Evolutionary conservation across 345 rosid species (phyloP).

Genomic region (Eucalyptus cloeziana): DNA sequence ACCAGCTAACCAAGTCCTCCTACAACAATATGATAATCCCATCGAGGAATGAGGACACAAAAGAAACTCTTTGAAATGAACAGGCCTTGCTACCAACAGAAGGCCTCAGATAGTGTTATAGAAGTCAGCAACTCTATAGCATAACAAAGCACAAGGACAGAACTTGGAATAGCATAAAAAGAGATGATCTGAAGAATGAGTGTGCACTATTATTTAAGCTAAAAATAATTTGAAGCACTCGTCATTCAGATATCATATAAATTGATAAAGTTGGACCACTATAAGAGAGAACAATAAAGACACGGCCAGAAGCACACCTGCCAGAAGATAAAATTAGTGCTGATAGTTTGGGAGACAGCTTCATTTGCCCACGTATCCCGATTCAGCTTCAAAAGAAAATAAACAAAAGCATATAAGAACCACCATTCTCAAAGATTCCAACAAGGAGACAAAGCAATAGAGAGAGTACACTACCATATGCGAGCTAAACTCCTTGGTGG

Average conservation of each 20-base stretch:
- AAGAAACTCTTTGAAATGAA: neutral
- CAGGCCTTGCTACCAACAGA: neutral
- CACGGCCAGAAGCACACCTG: conserved; percentile 37
- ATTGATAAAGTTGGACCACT: neutral
- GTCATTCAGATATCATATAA: neutral
- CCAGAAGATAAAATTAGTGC: conserved; percentile 92
- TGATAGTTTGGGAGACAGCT: conserved; percentile 81
- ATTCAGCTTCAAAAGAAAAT: conserved; percentile 61
- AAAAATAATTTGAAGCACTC: neutral
- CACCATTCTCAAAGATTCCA: neutral
- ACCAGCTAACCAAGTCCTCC: neutral
- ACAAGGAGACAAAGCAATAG: neutral
- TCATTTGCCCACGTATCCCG: conserved; percentile 99
- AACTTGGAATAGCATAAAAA: neutral
- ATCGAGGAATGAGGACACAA: neutral
- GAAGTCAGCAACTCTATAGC: neutral
- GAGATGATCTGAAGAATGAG: neutral
- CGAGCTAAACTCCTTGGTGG: conserved; percentile 85
- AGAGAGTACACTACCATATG: conserved; percentile 46
- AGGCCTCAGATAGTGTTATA: neutral
- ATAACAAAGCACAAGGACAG: neutral
- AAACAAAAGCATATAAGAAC: neutral
- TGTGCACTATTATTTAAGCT: neutral
- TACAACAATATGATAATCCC: neutral
- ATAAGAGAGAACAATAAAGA: neutral